Conservation (phyloP, 371 early-diverging fungal genomes). For the Amoeboaphelidium occidentale region DNA sequence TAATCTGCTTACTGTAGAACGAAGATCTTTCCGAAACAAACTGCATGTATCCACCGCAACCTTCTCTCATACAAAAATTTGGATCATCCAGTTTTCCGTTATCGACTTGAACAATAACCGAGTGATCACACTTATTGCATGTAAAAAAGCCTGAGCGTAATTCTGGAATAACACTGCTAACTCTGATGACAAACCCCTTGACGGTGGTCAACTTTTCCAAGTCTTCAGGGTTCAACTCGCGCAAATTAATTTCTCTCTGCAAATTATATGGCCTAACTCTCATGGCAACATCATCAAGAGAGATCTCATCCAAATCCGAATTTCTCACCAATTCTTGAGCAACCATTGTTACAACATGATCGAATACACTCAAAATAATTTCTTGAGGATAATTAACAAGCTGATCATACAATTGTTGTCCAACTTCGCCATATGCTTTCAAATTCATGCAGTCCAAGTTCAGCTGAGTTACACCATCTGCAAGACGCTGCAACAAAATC, state of each 20-base stretch:
- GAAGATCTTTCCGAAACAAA: slow-evolving; percentile 78
- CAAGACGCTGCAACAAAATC: slow-evolving; percentile 9
- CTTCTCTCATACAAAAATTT: slow-evolving; percentile 52
- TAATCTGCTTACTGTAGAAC: slow-evolving; percentile 91
- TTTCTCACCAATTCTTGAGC: slow-evolving; percentile 45
- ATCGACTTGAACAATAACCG: slow-evolving; percentile 54
- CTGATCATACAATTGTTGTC: slow-evolving; percentile 50
- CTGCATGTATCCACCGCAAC: slow-evolving; percentile 61
- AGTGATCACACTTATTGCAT: slow-evolving; percentile 63
- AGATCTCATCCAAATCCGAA: slow-evolving; percentile 20
- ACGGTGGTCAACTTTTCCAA: slow-evolving; percentile 93
- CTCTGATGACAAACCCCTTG: slow-evolving; percentile 85
- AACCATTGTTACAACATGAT: slow-evolving; percentile 58
- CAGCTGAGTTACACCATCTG: slow-evolving; percentile 17
- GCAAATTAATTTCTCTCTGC: slow-evolving; percentile 50
- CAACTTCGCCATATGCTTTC: slow-evolving; percentile 24
- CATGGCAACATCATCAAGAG: slow-evolving; percentile 1
- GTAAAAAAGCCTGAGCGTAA: slow-evolving; percentile 73
- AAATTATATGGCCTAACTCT: slow-evolving; percentile 78
- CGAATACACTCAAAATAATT: slow-evolving; percentile 77
- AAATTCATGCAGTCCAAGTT: slow-evolving; percentile 79
- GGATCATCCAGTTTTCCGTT: slow-evolving; percentile 88
- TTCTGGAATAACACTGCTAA: slow-evolving; percentile 85
- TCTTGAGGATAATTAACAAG: slow-evolving; percentile 91
- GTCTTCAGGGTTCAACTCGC: slow-evolving; percentile 84